Evolutionary conservation across 2,329 filamentous ascomycete species (phyloP).

Genomic region (Dactylella cylindrospora): DNA sequence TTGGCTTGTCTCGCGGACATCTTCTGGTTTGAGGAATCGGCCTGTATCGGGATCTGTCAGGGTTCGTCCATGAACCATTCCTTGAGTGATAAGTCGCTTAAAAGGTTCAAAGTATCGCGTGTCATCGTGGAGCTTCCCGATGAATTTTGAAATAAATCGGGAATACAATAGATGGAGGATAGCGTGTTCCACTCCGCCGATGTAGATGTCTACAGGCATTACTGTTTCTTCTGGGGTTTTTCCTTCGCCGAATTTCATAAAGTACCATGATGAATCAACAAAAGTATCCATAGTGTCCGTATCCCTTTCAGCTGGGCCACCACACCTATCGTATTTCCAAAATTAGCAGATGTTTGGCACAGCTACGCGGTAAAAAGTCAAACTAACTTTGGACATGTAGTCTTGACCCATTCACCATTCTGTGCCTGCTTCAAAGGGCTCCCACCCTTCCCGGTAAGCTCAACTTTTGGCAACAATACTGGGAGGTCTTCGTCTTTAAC

Average conservation of each 20-base stretch:
- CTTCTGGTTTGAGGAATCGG: conserved; percentile 72
- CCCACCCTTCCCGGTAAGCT: conserved; percentile 68
- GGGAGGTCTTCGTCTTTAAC: conserved; percentile 76
- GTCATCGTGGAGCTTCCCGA: conserved; percentile 59
- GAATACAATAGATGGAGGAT: conserved; percentile 87
- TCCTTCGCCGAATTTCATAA: conserved; percentile 74
- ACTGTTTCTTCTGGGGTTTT: conserved; percentile 59
- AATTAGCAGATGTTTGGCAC: neutral
- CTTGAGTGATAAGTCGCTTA: conserved; percentile 77
- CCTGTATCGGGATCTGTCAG: conserved; percentile 73
- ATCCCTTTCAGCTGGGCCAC: conserved; percentile 70
- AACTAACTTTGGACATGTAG: conserved; percentile 64
- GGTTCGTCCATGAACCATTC: conserved; percentile 90
- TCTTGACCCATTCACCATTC: conserved; percentile 68
- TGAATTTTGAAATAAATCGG: conserved; percentile 85
- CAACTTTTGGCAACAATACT: conserved; percentile 71
- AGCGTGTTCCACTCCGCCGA: conserved; percentile 86
- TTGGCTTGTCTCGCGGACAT: conserved; percentile 62
- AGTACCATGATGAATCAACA: conserved; percentile 95
- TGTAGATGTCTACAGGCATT: conserved; percentile 83
- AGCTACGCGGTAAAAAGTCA: neutral
- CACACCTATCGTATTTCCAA: conserved; percentile 56
- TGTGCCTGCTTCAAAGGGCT: conserved; percentile 73
- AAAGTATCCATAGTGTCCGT: conserved; percentile 97
- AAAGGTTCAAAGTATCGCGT: conserved; percentile 67